These are phyloP conservation scores for Kluyveromyces wickerhamii DNA, from an alignment of 805 yeast genomes.

Conservation along the genomic window DNA sequence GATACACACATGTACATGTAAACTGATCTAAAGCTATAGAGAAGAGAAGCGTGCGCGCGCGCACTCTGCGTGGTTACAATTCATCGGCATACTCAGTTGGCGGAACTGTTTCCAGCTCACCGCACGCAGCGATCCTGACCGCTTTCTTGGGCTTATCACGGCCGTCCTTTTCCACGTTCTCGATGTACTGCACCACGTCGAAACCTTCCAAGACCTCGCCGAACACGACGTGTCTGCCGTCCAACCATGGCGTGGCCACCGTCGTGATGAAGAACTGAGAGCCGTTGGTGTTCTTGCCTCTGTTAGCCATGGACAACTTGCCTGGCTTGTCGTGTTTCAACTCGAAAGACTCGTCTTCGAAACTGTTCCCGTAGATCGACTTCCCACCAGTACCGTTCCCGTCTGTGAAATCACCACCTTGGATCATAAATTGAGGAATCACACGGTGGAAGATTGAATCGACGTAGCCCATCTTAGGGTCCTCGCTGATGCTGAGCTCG, in stretches of 20 bases:
- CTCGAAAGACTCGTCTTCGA: slow-evolving; percentile 60
- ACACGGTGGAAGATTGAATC: slow-evolving; percentile 65
- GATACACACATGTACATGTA: no score
- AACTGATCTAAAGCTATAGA: no score
- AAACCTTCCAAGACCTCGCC: slow-evolving; percentile 88
- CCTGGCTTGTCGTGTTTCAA: slow-evolving; percentile 65
- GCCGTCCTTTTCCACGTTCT: slow-evolving; percentile 56
- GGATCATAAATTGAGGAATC: slow-evolving; percentile 65
- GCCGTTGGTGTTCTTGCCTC: slow-evolving; percentile 77
- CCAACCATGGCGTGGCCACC: slow-evolving; percentile 83
- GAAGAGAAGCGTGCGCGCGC: no score
- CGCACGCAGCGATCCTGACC: slow-evolving; percentile 59
- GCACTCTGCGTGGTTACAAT: no score
- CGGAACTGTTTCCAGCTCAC: slow-evolving; percentile 44
- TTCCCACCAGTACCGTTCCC: slow-evolving; percentile 69
- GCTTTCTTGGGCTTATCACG: slow-evolving; percentile 67
- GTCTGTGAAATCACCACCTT: slow-evolving; percentile 73
- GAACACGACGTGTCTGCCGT: slow-evolving; percentile 91
- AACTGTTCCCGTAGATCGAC: slow-evolving; percentile 61
- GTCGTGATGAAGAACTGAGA: slow-evolving; percentile 89
- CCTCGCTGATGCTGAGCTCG: slow-evolving; percentile 68
- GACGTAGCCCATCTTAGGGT: slow-evolving; percentile 55
- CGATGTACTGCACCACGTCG: slow-evolving; percentile 73
- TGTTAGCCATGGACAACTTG: slow-evolving; percentile 70
- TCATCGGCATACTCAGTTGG: slow-evolving; percentile 8